These are phyloP conservation scores for Rhizophagus clarus DNA, from an alignment of 192 early-diverging fungal genomes.

Conservation along the genomic window DNA sequence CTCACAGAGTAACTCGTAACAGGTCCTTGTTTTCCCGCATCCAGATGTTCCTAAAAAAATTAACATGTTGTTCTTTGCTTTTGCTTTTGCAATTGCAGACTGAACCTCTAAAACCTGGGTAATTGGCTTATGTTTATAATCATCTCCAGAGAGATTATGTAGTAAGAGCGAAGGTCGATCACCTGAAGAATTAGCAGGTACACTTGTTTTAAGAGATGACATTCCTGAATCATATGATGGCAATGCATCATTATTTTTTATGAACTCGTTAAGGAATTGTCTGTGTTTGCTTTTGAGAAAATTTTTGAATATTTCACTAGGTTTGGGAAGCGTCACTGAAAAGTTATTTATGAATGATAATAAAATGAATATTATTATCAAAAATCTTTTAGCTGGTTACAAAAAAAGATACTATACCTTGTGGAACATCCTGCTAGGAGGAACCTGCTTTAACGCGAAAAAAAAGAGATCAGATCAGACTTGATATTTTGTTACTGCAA, in stretches of 20 bases:
- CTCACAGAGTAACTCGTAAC: constrained; percentile 13
- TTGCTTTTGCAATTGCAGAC: constrained; percentile 13
- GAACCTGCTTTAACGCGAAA: too few species aligned
- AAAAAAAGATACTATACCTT: background rate
- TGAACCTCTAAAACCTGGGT: background rate
- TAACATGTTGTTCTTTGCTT: background rate
- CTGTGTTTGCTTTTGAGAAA: too few species aligned
- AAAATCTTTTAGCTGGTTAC: background rate
- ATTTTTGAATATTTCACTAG: background rate
- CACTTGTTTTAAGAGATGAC: background rate
- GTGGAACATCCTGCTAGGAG: too few species aligned
- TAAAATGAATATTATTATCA: constrained; percentile 9
- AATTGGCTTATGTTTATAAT: background rate
- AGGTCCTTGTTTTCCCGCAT: constrained; percentile 16
- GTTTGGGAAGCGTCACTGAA: background rate
- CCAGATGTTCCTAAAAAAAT: constrained; percentile 11
- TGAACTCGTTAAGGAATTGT: background rate
- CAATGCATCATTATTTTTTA: constrained; percentile 12
- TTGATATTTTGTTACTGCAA: too few species aligned
- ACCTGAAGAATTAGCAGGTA: background rate
- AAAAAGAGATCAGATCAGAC: too few species aligned
- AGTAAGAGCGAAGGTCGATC: constrained; percentile 19
- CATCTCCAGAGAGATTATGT: constrained; percentile 11
- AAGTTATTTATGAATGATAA: background rate
- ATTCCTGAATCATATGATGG: background rate